Percentiles rank a stretch among this genome's conserved stretches.
These are phyloP conservation scores for Russula vinacea DNA, from an alignment of 768 basidiomycete genomes.

Conservation along the genomic window DNA sequence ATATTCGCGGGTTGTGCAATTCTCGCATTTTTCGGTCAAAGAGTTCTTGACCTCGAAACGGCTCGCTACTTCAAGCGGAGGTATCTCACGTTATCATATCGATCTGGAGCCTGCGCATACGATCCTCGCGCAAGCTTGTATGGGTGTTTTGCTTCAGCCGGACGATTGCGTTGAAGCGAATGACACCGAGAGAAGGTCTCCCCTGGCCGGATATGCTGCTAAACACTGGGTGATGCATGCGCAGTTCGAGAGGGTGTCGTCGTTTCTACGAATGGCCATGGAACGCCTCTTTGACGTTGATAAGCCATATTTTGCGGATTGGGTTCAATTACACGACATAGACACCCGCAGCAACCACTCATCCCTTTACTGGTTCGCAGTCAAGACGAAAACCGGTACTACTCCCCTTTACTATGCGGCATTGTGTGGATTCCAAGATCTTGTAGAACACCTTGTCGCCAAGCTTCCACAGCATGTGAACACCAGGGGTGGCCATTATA, in stretches of 20 bases:
- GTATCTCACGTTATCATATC: not conserved
- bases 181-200: not conserved
- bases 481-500: not conserved
- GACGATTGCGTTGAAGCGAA: not conserved
- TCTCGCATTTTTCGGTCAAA: conserved; percentile 1
- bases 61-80: not conserved
- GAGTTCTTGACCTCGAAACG: not conserved
- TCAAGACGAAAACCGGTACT: not conserved
- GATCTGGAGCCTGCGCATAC: not conserved
- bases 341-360: not conserved
- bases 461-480: not conserved
- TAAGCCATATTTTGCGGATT: not conserved
- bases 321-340: not conserved
- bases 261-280: not conserved
- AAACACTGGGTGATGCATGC: not conserved
- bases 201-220: not conserved
- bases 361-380: not conserved
- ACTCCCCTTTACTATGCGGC: not conserved
- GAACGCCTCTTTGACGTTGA: not conserved
- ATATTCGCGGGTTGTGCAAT: not conserved
- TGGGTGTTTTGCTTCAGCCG: not conserved
- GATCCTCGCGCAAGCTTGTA: not conserved
- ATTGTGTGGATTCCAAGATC: not conserved
- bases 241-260: not conserved
- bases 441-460: not conserved